Evolutionary conservation across 176 grass and related monocot species (phyloP), one percentile per base, ranked within the genome.

Genomic region (Musa beccarii): DNA sequence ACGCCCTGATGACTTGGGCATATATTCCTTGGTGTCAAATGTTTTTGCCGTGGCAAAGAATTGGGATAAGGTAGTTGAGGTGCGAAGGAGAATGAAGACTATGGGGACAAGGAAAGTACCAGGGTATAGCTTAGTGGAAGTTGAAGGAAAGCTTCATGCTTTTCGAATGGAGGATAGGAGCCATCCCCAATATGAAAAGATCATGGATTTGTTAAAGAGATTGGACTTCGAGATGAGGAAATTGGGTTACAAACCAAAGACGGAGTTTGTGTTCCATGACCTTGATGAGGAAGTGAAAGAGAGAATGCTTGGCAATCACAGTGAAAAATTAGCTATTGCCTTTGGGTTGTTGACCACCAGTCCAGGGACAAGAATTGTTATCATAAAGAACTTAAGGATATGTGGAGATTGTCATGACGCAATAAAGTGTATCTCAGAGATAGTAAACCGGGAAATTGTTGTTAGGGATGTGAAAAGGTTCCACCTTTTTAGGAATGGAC

Each of bases 361-460:
- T 29, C 85, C 85, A 1, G 80, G 85, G 49, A 86, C 85, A 17
- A 81, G 85, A 53, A 83, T 88, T 26, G 83, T 92, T 49, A 69
- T 92, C 68, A 83, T 92, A 34, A 88, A 92, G 83, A 92, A 92
- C 71, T 81, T 86, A 68, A 85, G 89, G 78, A 66, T 91, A 16
- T 85, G 80, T 10, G 83, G 85, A 8, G 63, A 88, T 54, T 88
- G 85, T 69, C 89, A 92, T 21, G 80, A 83, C 0, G 89, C 83
- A 11, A 85, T 83, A 74, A 92, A 86, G 74, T 88, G 79, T 25
- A 83, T 92, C 24, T 83, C 85, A 0, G 79, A 59, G 43, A 85
- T 85, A 1, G 8, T 51, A 0, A 73, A 79, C 0, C 72, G 85
- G n/a, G 85, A 86, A 49, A 88, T 92, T 67, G 69, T 83, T 54